Evolutionary conservation across 1,284 basidiomycete genomes (phyloP).

Genomic region (Anthracocystis walkeri): DNA sequence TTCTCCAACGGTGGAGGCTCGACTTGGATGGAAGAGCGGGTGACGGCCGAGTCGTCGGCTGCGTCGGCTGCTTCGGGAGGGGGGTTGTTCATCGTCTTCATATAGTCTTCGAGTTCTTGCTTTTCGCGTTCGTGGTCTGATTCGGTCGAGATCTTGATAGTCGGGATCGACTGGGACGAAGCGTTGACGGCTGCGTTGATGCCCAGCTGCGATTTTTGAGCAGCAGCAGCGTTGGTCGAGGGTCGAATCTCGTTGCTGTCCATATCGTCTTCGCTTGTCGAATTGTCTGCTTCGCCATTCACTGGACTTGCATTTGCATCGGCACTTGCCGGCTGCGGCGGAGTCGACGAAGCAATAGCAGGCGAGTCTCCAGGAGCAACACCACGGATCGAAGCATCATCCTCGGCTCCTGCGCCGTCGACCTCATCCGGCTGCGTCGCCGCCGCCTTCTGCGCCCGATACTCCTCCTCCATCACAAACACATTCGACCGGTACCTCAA

Average conservation of each 20-base stretch:
- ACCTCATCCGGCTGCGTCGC: slow-evolving; percentile 24
- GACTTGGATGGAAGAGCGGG: slow-evolving; percentile 33
- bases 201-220: slow-evolving; percentile 41
- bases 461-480: slow-evolving; percentile 99
- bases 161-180: slow-evolving; percentile 76
- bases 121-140: slow-evolving; percentile 75
- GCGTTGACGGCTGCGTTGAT: slow-evolving; percentile 53
- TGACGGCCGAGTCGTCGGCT: background rate
- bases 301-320: slow-evolving; percentile 13
- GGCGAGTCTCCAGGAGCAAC: slow-evolving; percentile 35
- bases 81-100: slow-evolving; percentile 61
- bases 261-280: slow-evolving; percentile 36
- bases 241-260: slow-evolving; percentile 32
- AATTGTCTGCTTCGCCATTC: slow-evolving; percentile 15
- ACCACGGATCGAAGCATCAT: slow-evolving; percentile 34
- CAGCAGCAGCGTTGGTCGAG: background rate
- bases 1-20: slow-evolving; percentile 69
- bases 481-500: slow-evolving; percentile 91
- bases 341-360: slow-evolving; percentile 34
- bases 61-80: background rate
- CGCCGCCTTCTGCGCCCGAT: slow-evolving; percentile 75
- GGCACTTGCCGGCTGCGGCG: slow-evolving; percentile 23
- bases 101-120: slow-evolving; percentile 65
- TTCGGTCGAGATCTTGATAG: slow-evolving; percentile 88
- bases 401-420: slow-evolving; percentile 9